A percentile compares a stretch with the other conserved stretches of the same genome.
These are phyloP conservation scores for Leavenworthia alabamica DNA, from an alignment of 345 rosid species.

Conservation along the genomic window DNA sequence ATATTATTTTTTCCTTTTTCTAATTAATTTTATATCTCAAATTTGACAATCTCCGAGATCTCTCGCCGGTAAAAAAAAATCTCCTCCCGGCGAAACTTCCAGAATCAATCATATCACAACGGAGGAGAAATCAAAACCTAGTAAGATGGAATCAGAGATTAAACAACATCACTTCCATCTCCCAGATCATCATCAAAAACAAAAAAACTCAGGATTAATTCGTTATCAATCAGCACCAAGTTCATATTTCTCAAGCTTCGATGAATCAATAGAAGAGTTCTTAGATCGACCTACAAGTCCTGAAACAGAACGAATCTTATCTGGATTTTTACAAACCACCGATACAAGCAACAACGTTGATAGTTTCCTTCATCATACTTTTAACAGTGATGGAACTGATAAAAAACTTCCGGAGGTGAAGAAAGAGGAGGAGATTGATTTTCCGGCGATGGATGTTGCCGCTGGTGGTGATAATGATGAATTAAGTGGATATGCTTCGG, in stretches of 20 bases:
- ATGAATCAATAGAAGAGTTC: conserved; percentile 49
- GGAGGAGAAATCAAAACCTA: background rate
- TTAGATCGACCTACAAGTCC: conserved; percentile 60
- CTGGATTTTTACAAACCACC: conserved; percentile 40
- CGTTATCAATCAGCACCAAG: conserved; percentile 73
- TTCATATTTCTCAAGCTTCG: conserved; percentile 41
- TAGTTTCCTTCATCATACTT: conserved; percentile 28
- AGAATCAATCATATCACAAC: background rate
- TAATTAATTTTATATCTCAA: background rate
- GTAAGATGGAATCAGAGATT: conserved; percentile 59
- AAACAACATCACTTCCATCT: conserved; percentile 38
- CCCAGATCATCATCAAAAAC: conserved; percentile 44
- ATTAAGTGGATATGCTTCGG: conserved; percentile 29
- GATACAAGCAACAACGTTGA: conserved; percentile 36
- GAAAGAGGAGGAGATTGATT: conserved; percentile 6
- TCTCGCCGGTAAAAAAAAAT: conserved; percentile 19
- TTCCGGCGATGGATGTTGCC: conserved; percentile 29
- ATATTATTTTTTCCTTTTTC: background rate
- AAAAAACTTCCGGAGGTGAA: conserved; percentile 22
- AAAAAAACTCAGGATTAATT: conserved; percentile 39
- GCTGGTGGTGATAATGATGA: conserved; percentile 3
- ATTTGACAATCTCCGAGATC: conserved; percentile 12
- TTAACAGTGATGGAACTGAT: conserved; percentile 17
- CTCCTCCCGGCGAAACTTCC: conserved; percentile 11
- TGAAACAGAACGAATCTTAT: conserved; percentile 54